Percentiles rank a stretch among this genome's conserved stretches.
Evolutionary conservation across 192 early-diverging fungal genomes (phyloP).

Genomic region (Gamsiella multidivaricata): DNA sequence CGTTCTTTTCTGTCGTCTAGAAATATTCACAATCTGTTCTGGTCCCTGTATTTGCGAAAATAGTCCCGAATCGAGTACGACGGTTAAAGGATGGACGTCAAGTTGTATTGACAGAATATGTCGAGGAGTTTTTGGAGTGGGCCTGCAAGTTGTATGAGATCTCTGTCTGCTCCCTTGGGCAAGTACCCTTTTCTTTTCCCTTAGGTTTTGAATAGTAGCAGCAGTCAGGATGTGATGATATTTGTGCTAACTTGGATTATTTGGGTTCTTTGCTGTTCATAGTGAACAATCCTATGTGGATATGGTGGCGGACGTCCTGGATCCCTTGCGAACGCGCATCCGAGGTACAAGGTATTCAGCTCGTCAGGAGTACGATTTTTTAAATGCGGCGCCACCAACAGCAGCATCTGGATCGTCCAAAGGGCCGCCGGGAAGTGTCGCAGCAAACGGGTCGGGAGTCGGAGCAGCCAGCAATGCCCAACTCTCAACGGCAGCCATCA

Average conservation of each 20-base stretch:
- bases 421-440: background rate
- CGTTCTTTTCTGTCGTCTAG: background rate
- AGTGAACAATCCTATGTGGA: conserved; percentile 84
- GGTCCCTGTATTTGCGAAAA: background rate
- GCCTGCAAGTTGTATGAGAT: conserved; percentile 75
- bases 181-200: conserved; percentile 8
- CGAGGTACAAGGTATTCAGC: conserved; percentile 75
- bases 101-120: conserved; percentile 72
- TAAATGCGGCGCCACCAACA: conserved; percentile 30
- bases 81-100: conserved; percentile 68
- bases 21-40: background rate
- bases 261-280: too few species aligned
- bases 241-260: too few species aligned
- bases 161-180: conserved; percentile 78
- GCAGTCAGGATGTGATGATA: too few species aligned
- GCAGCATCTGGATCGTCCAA: background rate
- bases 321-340: conserved; percentile 67
- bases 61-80: conserved; percentile 71
- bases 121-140: conserved; percentile 82
- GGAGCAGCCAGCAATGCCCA: too few species aligned
- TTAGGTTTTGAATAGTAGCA: background rate
- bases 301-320: conserved; percentile 70
- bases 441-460: background rate
- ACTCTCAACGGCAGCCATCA: conserved; percentile 13
- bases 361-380: conserved; percentile 73